Percentiles rank a stretch among this genome's conserved stretches.
Conservation (phyloP, 2,329 filamentous ascomycete genomes). For the Lasiodiplodia hormozganensis region DNA sequence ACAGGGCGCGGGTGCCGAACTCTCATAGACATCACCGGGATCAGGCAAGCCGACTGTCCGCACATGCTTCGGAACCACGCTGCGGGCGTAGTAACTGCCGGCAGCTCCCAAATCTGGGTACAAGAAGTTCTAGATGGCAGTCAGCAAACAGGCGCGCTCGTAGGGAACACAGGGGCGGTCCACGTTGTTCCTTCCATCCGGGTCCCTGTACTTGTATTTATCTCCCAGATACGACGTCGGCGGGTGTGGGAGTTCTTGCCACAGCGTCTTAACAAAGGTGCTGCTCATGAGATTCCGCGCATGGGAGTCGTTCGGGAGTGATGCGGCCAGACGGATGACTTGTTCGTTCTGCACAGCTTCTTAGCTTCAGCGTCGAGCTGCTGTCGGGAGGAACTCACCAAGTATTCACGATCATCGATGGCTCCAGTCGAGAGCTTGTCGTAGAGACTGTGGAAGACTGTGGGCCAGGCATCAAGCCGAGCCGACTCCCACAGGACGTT, state of each 20-base stretch:
- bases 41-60: constrained; percentile 49
- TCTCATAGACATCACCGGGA: neutral
- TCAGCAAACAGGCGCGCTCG: constrained; percentile 47
- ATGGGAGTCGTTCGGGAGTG: neutral
- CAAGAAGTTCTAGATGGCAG: constrained; percentile 53
- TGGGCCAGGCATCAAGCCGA: neutral
- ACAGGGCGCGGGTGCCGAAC: constrained; percentile 36
- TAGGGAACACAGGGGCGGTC: neutral
- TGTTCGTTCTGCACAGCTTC: neutral
- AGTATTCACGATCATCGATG: constrained; percentile 3
- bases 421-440: neutral
- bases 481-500: neutral
- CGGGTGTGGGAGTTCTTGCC: constrained; percentile 50
- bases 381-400: neutral
- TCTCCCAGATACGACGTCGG: constrained; percentile 43
- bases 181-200: constrained; percentile 49
- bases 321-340: constrained; percentile 8
- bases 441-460: neutral
- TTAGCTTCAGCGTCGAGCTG: neutral
- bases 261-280: constrained; percentile 41
- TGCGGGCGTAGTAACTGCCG: constrained; percentile 67
- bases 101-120: constrained; percentile 67
- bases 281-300: neutral
- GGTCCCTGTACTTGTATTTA: constrained; percentile 48
- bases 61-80: constrained; percentile 60